A percentile compares a stretch with the other conserved stretches of the same genome.
Evolutionary conservation across 2,329 filamentous ascomycete genomes (phyloP).

Genomic region (Harringtonia lauricola): DNA sequence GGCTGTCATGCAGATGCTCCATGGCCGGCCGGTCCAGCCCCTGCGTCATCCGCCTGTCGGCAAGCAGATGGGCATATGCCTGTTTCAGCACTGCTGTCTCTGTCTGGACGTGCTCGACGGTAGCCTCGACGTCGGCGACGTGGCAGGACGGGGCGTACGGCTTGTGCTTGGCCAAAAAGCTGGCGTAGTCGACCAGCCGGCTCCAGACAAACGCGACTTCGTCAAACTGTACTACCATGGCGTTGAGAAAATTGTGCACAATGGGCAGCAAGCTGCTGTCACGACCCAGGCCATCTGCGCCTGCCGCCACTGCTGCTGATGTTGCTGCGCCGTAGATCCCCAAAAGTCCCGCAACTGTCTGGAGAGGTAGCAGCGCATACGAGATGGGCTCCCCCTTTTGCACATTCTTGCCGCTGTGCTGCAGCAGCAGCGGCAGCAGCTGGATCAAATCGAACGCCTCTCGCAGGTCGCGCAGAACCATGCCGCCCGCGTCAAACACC

Average conservation of each 20-base stretch:
- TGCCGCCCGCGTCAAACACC: background rate
- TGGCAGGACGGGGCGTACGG: background rate
- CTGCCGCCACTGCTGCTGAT: too few species aligned
- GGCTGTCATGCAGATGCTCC: background rate
- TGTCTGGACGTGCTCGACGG: background rate
- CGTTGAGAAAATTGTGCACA: background rate
- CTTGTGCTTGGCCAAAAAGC: background rate
- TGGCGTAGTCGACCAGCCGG: background rate
- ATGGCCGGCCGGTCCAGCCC: background rate
- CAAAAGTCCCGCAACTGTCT: background rate
- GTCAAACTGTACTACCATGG: background rate
- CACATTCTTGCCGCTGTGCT: background rate
- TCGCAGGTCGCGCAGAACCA: background rate
- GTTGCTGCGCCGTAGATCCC: background rate
- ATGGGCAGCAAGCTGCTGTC: background rate
- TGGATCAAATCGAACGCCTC: slow-evolving; percentile 2
- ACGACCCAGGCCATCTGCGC: background rate
- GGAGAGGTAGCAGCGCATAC: slow-evolving; percentile 1
- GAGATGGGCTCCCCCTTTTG: slow-evolving; percentile 3
- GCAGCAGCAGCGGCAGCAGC: slow-evolving; percentile 1
- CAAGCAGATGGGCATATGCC: background rate
- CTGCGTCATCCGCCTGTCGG: background rate
- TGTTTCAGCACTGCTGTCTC: background rate
- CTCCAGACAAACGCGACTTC: background rate
- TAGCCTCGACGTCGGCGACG: background rate